Conservation (phyloP, 352 stramenopile species). For the Pythium pectinolyticum region DNA sequence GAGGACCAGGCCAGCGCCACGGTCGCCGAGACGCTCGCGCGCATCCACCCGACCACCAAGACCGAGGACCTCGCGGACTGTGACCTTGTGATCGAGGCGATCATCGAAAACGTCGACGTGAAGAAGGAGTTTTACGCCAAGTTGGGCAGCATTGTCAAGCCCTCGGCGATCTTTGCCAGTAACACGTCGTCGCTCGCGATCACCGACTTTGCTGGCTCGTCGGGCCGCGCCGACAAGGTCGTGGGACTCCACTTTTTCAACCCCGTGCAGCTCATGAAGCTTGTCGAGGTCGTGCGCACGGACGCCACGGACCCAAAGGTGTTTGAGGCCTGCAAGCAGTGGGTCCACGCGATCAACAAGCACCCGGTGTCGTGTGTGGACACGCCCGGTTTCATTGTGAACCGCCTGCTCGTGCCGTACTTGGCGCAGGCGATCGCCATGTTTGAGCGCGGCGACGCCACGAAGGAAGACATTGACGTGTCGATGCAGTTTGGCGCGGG, state of each 20-base stretch:
- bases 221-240: slow-evolving; percentile 89
- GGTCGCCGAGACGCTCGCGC: slow-evolving; percentile 60
- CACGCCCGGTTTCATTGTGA: slow-evolving; percentile 98
- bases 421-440: slow-evolving; percentile 90
- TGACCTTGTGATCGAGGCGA: slow-evolving; percentile 97
- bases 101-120: slow-evolving; percentile 96
- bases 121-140: slow-evolving; percentile 93
- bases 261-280: slow-evolving; percentile 93
- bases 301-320: slow-evolving; percentile 89
- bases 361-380: slow-evolving; percentile 94
- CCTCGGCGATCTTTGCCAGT: slow-evolving; percentile 93
- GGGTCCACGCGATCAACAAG: slow-evolving; percentile 93
- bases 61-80: slow-evolving; percentile 85
- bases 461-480: slow-evolving; percentile 96
- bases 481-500: slow-evolving; percentile 96
- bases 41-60: slow-evolving; percentile 91
- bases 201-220: slow-evolving; percentile 93
- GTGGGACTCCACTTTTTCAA: slow-evolving; percentile 99
- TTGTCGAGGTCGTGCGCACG: slow-evolving; percentile 97
- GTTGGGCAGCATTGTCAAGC: slow-evolving; percentile 90
- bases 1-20: slow-evolving; percentile 69
- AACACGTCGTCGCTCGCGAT: slow-evolving; percentile 96
- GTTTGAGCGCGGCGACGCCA: slow-evolving; percentile 93
- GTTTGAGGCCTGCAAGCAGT: slow-evolving; percentile 91
- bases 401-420: slow-evolving; percentile 88